Evolutionary conservation across 176 grass and related monocot genomes (phyloP), one percentile per base, ranked within the genome.

Genomic region (Oryza glaberrima): DNA sequence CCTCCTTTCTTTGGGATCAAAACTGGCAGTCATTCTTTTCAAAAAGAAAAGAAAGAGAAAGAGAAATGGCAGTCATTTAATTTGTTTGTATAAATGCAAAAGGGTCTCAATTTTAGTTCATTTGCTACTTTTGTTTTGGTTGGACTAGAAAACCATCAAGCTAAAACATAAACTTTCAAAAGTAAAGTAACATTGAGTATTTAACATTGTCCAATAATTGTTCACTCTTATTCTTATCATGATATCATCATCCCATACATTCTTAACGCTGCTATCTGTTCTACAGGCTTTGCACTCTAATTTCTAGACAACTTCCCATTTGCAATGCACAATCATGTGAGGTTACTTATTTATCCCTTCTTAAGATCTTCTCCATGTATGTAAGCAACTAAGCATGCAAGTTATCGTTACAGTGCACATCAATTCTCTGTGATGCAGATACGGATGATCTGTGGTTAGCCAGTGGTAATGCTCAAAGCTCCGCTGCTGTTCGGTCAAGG

Each of bases 251-350:
- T 84, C 9, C 12, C 28, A 17, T 16, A 44, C 48, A 35, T 78
- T 63, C 48, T 87, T n/a, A 79, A 40, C 63, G 2, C 44, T 11
- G 0, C 49, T 4, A 48, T 85, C 67, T 82, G 23, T 86, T 54
- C 45, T 77, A 54, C 88, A 95, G 90, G 74, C 1, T 90, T 86
- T 82, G 76, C 73, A 68, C 69, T 84, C 43, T 84, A 83, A 61
- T 92, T 65, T 79, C 45, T 45, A 65, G 86, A 56, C 81, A 82
- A 64, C 76, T 83, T 65, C 67, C 23, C 8, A 56, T 90, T 77
- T 90, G 88, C 64, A 87, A 83, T 56, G 88, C 82, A 38, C 87
- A 95, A 68, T 88, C 90, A 88, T 88, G 90, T 92, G 85, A 90
- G 76, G 41, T 78, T 30, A 81, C 75, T 58, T 73, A 30, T 43